Evolutionary conservation across 768 basidiomycete genomes (phyloP).

Genomic region (Mycena galericulata): DNA sequence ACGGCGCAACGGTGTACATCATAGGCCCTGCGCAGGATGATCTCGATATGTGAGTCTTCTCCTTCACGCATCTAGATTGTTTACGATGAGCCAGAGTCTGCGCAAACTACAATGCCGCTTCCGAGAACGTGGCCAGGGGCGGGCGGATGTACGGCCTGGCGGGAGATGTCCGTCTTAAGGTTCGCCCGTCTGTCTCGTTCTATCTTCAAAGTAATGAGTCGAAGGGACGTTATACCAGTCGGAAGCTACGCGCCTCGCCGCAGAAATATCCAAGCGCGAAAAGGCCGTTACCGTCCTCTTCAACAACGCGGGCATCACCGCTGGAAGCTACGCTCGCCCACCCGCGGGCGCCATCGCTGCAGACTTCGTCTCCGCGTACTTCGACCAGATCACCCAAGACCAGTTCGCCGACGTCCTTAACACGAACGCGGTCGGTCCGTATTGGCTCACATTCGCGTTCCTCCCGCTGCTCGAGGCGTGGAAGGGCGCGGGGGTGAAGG

Average conservation of each 20-base stretch:
- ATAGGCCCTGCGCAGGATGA: constrained; percentile 56
- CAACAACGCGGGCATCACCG: constrained; percentile 59
- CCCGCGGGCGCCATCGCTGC: constrained; percentile 47
- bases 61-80: background rate
- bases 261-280: constrained; percentile 51
- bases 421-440: constrained; percentile 59
- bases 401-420: constrained; percentile 50
- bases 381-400: constrained; percentile 51
- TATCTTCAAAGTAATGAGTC: background rate
- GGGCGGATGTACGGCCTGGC: constrained; percentile 55
- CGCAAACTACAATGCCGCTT: constrained; percentile 52
- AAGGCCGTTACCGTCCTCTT: constrained; percentile 58
- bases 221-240: constrained; percentile 40
- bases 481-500: constrained; percentile 44
- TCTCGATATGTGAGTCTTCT: constrained; percentile 49
- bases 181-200: constrained; percentile 22
- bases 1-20: constrained; percentile 63
- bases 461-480: constrained; percentile 63
- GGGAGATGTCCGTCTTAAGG: constrained; percentile 57
- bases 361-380: constrained; percentile 53
- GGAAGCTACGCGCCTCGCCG: constrained; percentile 56
- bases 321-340: constrained; percentile 42
- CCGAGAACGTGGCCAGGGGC: constrained; percentile 38
- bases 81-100: constrained; percentile 40
- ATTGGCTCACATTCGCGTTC: constrained; percentile 70